Percentiles rank a stretch among this genome's conserved stretches.
These are phyloP conservation scores for Herpotrichia juniperi DNA, from an alignment of 2,329 filamentous ascomycete genomes.

Conservation along the genomic window DNA sequence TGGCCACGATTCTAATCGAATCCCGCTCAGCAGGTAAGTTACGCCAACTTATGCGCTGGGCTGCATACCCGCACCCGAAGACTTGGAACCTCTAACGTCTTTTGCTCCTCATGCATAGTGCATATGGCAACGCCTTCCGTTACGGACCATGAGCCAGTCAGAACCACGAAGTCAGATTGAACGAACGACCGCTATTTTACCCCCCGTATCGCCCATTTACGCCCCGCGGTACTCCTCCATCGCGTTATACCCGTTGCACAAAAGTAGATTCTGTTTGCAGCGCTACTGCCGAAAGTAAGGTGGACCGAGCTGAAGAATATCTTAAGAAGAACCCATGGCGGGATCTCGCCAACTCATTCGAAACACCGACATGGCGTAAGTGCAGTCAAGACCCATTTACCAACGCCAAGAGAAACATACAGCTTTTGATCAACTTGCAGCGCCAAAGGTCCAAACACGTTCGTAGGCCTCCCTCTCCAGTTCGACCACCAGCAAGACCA, in stretches of 20 bases:
- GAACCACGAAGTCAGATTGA: neutral
- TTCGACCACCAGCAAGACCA: too few species aligned
- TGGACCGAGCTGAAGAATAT: neutral
- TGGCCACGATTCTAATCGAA: neutral
- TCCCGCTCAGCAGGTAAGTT: neutral
- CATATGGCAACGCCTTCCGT: neutral
- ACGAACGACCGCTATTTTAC: neutral
- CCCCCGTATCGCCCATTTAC: neutral
- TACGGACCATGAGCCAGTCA: neutral
- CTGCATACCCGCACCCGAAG: conserved; percentile 1
- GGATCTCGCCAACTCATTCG: too few species aligned
- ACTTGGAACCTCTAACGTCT: neutral
- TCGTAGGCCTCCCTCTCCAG: too few species aligned
- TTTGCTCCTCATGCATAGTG: conserved; percentile 1
- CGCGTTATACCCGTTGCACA: neutral
- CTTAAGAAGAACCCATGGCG: conserved; percentile 2
- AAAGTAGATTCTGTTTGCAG: neutral
- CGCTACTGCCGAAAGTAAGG: neutral
- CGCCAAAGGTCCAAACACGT: too few species aligned
- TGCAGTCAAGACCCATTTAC: too few species aligned
- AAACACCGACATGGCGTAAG: too few species aligned
- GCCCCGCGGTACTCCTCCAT: neutral
- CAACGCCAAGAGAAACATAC: too few species aligned
- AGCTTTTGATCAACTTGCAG: too few species aligned
- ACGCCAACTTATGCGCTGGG: neutral